A percentile compares a stretch with the other conserved stretches of the same genome.
Conservation (phyloP, 345 rosid genomes). For the Pseudoturritis turrita region DNA sequence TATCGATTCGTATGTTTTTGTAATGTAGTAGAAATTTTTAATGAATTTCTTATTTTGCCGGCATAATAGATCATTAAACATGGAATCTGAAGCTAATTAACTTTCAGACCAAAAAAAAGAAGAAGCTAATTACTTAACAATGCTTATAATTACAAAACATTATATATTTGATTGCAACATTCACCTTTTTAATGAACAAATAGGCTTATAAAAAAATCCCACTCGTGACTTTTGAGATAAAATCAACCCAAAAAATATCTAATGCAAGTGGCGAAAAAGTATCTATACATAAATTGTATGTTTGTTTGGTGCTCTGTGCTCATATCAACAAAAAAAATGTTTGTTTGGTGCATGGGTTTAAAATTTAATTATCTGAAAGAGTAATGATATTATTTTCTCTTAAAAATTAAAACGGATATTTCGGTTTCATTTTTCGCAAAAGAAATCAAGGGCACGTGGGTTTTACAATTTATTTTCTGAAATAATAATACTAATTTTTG, state of each 20-base stretch:
- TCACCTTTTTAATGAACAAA: not conserved
- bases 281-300: not conserved
- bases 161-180: not conserved
- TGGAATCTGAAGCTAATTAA: not conserved
- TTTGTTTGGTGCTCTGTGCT: not conserved
- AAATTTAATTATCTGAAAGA: not conserved
- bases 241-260: slow-evolving; percentile 15
- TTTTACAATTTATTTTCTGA: not conserved
- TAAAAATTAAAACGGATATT: not conserved
- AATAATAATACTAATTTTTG: not conserved
- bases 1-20: not conserved
- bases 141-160: not conserved
- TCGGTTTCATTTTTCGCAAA: not conserved
- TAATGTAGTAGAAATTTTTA: not conserved
- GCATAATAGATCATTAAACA: not conserved
- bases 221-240: slow-evolving; percentile 22
- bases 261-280: slow-evolving; percentile 21
- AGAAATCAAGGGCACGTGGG: not conserved
- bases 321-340: not conserved
- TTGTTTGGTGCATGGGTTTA: not conserved
- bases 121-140: not conserved
- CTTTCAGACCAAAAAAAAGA: too few species aligned
- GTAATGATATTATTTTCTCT: not conserved
- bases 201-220: not conserved
- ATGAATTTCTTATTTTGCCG: not conserved